Conservation (phyloP, 805 yeast species). For the Citeromyces matritensis region DNA sequence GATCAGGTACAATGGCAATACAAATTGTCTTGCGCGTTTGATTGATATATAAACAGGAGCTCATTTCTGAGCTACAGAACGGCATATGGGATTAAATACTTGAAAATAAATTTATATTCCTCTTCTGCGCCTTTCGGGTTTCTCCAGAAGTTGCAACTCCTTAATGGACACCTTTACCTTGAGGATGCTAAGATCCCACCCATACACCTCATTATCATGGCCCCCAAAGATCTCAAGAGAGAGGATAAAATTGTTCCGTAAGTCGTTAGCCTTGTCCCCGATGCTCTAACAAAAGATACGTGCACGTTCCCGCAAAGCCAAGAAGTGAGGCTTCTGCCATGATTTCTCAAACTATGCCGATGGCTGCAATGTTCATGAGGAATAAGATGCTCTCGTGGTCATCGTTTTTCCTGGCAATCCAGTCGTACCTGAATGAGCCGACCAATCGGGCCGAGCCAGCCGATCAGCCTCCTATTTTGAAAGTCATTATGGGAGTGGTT, state of each 20-base stretch:
- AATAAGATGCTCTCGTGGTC: constrained; percentile 44
- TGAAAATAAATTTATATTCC: no score
- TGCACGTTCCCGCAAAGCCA: constrained; percentile 30
- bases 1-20: no score
- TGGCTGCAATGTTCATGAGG: constrained; percentile 50
- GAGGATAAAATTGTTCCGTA: not conserved
- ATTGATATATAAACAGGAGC: no score
- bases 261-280: not conserved
- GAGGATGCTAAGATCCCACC: no score
- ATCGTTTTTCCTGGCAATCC: constrained; percentile 33
- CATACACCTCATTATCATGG: no score
- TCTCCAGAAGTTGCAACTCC: no score
- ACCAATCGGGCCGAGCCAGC: constrained; percentile 12
- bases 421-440: constrained; percentile 26
- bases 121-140: no score
- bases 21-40: no score
- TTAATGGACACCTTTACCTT: no score
- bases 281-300: constrained; percentile 14
- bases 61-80: no score
- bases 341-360: constrained; percentile 38
- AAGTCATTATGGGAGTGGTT: constrained; percentile 27
- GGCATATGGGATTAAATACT: no score
- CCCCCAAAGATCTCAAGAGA: constrained; percentile 1
- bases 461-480: constrained; percentile 28
- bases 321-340: constrained; percentile 27